Evolutionary conservation across 73 alveolate genomes (phyloP), one percentile per base, ranked within the genome.

Genomic region (Paramecium tetraurelia): DNA sequence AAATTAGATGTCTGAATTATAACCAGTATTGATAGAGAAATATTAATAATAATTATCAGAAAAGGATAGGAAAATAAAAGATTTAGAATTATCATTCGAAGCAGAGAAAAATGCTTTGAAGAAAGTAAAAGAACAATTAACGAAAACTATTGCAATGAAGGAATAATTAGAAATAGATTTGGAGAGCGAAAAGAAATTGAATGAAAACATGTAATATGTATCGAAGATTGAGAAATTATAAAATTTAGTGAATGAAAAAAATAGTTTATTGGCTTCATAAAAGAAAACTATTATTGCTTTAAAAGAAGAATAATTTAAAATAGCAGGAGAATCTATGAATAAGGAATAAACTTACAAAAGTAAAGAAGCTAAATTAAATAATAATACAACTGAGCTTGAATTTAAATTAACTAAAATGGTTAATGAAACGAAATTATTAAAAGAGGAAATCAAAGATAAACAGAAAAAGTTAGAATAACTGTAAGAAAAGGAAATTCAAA

Each of bases 251-350:
- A 80, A 80, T 80, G 90, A 41, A 44, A 80, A 80, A 21, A 80
- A 80, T 80, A 80, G 12, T 4, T 36, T 44, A 46, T 48, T 80
- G 22, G 43, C 31, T 40, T 21, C 76, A 3, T 4, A 44, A 16
- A 41, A 80, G 50, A 27, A 41, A 44, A 46, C 90, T 21, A 76
- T 80, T 4, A 29, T 44, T 20, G 44, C 70, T 27, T 18, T 80
- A 18, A 80, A 80, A 48, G 90, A 80, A 3, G 76, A 80, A 80
- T 80, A 31, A 80, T 80, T 80, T 80, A 80, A 80, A 80, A 80
- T 80, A 44, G 48, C 90, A 3, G 90, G 57, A 48, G 75, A 44
- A 0, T 21, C 90, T 14, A 46, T 80, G 31, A 44, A 46, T 41
- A 80, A 80, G 16, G 90, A 80, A 18, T 22, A 80, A 24, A 24